Conservation (phyloP, 176 grass and related monocot genomes). For the Rhipidocladum racemiflorum region DNA sequence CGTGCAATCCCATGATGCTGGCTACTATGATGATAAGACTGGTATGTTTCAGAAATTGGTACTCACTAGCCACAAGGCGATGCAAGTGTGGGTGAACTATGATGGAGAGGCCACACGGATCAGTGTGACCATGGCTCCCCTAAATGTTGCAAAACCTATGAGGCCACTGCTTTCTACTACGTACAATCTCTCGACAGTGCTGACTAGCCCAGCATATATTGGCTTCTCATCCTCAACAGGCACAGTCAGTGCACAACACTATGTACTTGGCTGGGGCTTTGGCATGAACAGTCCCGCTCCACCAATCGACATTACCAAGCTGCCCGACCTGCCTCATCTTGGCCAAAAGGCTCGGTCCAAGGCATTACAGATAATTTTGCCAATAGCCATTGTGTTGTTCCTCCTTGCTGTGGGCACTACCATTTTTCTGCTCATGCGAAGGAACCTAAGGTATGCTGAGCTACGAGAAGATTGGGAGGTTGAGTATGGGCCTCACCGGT, state of each 20-base stretch:
- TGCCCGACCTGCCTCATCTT: constrained; percentile 4
- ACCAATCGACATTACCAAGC: not conserved
- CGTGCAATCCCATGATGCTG: too few relatives aligned
- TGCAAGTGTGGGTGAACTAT: constrained; percentile 45
- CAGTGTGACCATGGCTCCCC: constrained; percentile 20
- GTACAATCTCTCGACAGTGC: constrained; percentile 5
- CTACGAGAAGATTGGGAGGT: constrained; percentile 29
- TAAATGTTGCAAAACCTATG: not conserved
- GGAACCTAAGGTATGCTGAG: not conserved
- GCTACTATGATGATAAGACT: constrained; percentile 6
- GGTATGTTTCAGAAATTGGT: not conserved
- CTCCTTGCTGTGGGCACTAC: not conserved
- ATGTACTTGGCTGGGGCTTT: constrained; percentile 44
- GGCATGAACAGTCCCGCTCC: not conserved
- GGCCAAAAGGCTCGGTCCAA: not conserved
- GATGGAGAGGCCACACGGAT: not conserved
- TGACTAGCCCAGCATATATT: not conserved
- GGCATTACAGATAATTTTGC: not conserved
- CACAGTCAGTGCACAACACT: not conserved
- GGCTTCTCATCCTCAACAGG: constrained; percentile 29
- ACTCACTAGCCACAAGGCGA: not conserved
- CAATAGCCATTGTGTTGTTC: not conserved
- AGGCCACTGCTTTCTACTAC: not conserved
- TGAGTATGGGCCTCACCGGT: constrained; percentile 15
- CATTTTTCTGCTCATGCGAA: not conserved